Conservation (phyloP, 192 early-diverging fungal genomes). For the Funneliformis geosporum region DNA sequence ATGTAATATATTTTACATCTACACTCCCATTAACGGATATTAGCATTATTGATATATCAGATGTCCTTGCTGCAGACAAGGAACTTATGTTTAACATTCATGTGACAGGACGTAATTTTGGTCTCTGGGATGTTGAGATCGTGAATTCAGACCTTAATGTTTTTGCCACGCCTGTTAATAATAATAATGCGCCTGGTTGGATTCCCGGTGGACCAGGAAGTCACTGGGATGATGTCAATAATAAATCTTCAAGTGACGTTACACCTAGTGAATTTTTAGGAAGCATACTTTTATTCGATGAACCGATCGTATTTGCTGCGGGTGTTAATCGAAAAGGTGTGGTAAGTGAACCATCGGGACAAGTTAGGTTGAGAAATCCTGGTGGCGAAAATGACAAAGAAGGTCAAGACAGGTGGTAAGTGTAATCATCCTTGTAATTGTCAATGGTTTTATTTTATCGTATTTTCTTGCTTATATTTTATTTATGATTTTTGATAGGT, state of each 20-base stretch:
- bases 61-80: slow-evolving; percentile 67
- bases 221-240: not conserved
- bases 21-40: slow-evolving; percentile 51
- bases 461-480: not conserved
- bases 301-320: slow-evolving; percentile 25
- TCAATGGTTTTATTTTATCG: not conserved
- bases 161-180: slow-evolving; percentile 58
- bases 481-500: slow-evolving; percentile 4
- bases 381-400: slow-evolving; percentile 17
- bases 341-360: not conserved
- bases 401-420: slow-evolving; percentile 14
- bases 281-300: slow-evolving; percentile 28
- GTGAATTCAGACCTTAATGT: slow-evolving; percentile 59
- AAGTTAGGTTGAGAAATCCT: slow-evolving; percentile 18
- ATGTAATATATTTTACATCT: slow-evolving; percentile 48
- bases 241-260: not conserved
- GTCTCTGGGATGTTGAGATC: slow-evolving; percentile 59
- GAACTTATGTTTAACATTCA: slow-evolving; percentile 70
- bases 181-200: slow-evolving; percentile 24
- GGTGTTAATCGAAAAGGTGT: slow-evolving; percentile 22
- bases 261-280: slow-evolving; percentile 32
- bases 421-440: not conserved
- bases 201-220: slow-evolving; percentile 26
- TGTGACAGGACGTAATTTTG: slow-evolving; percentile 56
- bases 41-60: slow-evolving; percentile 48